A percentile compares a stretch with the other conserved stretches of the same genome.
Evolutionary conservation across 129 eudicot species (phyloP).

Genomic region (Flaveria ramosissima): DNA sequence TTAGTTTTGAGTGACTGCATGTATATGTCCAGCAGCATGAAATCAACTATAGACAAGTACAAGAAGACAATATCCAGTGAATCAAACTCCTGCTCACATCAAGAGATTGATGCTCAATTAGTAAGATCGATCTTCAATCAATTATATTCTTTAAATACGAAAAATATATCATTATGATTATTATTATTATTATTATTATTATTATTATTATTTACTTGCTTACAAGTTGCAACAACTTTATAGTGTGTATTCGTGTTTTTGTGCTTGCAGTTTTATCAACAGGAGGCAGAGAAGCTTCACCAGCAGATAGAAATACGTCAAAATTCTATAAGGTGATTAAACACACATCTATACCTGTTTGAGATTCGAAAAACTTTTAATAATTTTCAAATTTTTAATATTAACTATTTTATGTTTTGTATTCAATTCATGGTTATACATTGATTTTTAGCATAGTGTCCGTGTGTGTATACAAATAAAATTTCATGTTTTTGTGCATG

Average conservation of each 20-base stretch:
- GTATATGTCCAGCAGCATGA: conserved; percentile 49
- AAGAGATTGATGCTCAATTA: conserved; percentile 78
- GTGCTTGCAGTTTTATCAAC: conserved; percentile 66
- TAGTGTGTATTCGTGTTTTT: too few species aligned
- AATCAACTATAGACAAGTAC: conserved; percentile 73
- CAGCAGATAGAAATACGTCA: conserved; percentile 75
- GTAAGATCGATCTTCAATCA: conserved; percentile 5
- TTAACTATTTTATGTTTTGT: too few species aligned
- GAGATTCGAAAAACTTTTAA: too few species aligned
- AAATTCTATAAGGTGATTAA: conserved; percentile 55
- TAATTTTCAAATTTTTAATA: too few species aligned
- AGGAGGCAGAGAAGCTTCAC: conserved; percentile 73
- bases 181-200: too few species aligned
- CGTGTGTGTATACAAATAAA: background rate
- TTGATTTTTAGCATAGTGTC: background rate
- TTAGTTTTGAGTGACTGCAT: background rate
- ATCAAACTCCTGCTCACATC: conserved; percentile 44
- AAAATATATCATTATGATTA: background rate
- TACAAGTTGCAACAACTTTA: background rate
- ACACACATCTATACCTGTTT: background rate
- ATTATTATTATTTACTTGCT: background rate
- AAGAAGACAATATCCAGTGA: conserved; percentile 60
- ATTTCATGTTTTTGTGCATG: background rate
- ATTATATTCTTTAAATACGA: background rate
- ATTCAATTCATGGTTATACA: too few species aligned